Evolutionary conservation across 768 basidiomycete species (phyloP).

Genomic region (Tylopilus plumbeoviolaceoides): DNA sequence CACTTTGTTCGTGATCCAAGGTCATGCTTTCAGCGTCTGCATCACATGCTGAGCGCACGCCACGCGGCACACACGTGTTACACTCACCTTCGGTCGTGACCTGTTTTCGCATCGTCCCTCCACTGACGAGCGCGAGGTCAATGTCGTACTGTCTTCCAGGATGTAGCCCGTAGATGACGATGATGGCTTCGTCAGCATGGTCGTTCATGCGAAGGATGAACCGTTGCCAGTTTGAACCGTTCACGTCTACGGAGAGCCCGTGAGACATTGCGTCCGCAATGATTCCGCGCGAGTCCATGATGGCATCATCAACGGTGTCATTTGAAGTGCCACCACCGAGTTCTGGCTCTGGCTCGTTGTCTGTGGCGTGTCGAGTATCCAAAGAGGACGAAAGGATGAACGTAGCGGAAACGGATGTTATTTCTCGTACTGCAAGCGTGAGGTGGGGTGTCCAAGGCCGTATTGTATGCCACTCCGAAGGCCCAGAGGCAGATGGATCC

Average conservation of each 20-base stretch:
- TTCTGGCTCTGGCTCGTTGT: constrained; percentile 23
- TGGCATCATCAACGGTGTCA: constrained; percentile 31
- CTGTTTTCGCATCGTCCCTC: constrained; percentile 56
- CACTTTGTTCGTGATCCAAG: constrained; percentile 21
- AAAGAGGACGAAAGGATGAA: constrained; percentile 64
- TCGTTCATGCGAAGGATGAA: constrained; percentile 80
- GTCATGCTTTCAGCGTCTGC: constrained; percentile 21
- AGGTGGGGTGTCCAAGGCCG: constrained; percentile 74
- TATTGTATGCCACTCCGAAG: constrained; percentile 60
- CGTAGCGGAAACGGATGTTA: constrained; percentile 77
- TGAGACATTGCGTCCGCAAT: constrained; percentile 67
- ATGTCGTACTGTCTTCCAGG: constrained; percentile 91
- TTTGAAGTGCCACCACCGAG: constrained; percentile 35
- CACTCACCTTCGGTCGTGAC: constrained; percentile 63
- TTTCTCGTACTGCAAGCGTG: constrained; percentile 69
- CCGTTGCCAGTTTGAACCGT: constrained; percentile 72
- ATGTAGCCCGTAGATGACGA: constrained; percentile 86
- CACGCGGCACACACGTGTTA: constrained; percentile 8
- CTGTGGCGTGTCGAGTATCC: constrained; percentile 24
- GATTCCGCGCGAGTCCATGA: constrained; percentile 36
- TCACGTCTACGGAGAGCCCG: constrained; percentile 77
- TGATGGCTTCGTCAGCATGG: constrained; percentile 79
- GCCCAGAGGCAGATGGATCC: constrained; percentile 17
- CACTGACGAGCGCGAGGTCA: constrained; percentile 70
- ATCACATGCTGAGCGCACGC: constrained; percentile 2